A percentile compares a stretch with the other conserved stretches of the same genome.
Conservation (phyloP, 2,329 filamentous ascomycete species). For the Fusarium humuli region DNA sequence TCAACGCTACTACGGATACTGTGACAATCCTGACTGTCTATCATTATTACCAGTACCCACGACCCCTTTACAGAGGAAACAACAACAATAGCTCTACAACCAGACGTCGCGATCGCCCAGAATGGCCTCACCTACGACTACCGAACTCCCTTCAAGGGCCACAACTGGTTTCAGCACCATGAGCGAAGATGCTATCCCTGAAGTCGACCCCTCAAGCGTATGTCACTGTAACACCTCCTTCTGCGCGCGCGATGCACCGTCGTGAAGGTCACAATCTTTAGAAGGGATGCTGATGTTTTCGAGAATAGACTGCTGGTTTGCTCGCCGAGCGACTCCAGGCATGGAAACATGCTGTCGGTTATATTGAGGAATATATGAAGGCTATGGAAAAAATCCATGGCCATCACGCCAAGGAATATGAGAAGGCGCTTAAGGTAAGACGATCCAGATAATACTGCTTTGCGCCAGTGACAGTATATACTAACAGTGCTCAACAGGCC, state of each 20-base stretch:
- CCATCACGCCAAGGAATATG: conserved; percentile 91
- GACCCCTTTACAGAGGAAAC: conserved; percentile 3
- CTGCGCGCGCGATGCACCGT: neutral
- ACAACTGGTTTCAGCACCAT: conserved; percentile 59
- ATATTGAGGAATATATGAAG: conserved; percentile 89
- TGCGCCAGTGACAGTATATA: neutral
- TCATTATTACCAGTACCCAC: neutral
- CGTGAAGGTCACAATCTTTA: neutral
- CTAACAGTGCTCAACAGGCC: conserved; percentile 63
- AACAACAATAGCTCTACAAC: neutral
- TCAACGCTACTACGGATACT: conserved; percentile 18
- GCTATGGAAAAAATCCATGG: conserved; percentile 89
- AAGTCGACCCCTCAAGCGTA: conserved; percentile 69
- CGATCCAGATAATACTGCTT: neutral
- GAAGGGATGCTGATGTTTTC: conserved; percentile 11
- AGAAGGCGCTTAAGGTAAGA: conserved; percentile 85
- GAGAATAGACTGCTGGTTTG: conserved; percentile 75
- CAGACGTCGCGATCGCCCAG: conserved; percentile 7
- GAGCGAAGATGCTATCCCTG: conserved; percentile 69
- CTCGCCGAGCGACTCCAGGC: conserved; percentile 89
- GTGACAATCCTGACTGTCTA: conserved; percentile 13
- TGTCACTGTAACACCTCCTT: conserved; percentile 43
- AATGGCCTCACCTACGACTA: conserved; percentile 50
- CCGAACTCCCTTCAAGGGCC: conserved; percentile 59
- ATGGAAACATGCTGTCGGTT: conserved; percentile 94